phyloP scores from a whole-genome alignment of 441 rosid species.

The Syzygium malaccense region DNA sequence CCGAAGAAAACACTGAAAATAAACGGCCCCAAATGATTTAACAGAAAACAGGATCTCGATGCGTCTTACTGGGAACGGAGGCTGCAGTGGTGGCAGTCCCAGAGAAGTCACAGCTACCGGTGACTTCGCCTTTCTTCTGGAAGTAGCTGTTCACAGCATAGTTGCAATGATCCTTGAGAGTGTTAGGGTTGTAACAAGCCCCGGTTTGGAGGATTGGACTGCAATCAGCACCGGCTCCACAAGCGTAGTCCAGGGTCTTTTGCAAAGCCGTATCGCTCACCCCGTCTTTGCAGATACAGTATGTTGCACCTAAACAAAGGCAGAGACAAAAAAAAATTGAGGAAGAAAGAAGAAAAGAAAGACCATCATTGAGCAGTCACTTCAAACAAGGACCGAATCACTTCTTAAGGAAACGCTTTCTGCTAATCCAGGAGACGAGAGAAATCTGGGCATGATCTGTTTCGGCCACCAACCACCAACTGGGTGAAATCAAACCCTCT shows the following conservation, averaged over 20 bases:
- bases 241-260: constrained; percentile 8
- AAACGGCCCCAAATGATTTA: background rate
- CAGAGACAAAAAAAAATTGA: background rate
- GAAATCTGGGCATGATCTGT: background rate
- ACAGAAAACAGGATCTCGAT: background rate
- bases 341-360: background rate
- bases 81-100: background rate
- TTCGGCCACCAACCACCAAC: background rate
- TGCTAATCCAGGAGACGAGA: background rate
- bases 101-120: constrained; percentile 5
- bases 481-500: background rate
- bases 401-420: background rate
- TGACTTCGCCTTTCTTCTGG: constrained; percentile 1
- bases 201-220: constrained; percentile 1
- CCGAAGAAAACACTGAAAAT: background rate
- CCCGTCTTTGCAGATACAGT: constrained; percentile 11
- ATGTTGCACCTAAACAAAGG: background rate
- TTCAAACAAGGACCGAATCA: background rate
- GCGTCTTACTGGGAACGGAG: background rate
- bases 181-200: constrained; percentile 8
- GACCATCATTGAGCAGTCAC: background rate
- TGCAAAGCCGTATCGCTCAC: background rate
- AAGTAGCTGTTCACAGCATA: constrained; percentile 8
- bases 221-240: constrained; percentile 11
- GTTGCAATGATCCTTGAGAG: constrained; percentile 3